A percentile compares a stretch with the other conserved stretches of the same genome.
Conservation (phyloP, 257 asterid species). For the Nicotiana undulata region DNA sequence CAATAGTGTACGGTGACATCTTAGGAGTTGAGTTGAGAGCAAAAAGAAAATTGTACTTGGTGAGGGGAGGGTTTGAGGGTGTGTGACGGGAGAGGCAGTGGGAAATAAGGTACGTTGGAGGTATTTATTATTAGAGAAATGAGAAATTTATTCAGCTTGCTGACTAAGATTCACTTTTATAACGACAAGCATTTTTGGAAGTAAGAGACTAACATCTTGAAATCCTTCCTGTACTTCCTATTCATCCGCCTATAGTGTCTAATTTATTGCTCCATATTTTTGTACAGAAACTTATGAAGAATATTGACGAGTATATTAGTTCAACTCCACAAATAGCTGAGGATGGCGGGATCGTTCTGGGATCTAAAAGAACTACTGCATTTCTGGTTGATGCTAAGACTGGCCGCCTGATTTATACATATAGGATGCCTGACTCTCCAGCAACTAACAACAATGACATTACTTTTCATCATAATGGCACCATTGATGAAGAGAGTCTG, state of each 20-base stretch:
- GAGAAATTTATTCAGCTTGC: too few relatives aligned
- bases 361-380: slow-evolving; percentile 65
- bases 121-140: too few relatives aligned
- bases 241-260: not conserved
- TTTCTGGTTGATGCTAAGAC: slow-evolving; percentile 73
- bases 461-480: slow-evolving; percentile 25
- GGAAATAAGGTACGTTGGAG: too few relatives aligned
- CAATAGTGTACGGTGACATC: too few relatives aligned
- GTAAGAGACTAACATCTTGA: too few relatives aligned
- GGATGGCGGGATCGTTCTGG: slow-evolving; percentile 88
- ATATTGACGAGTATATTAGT: slow-evolving; percentile 72
- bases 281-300: slow-evolving; percentile 67
- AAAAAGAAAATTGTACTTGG: too few relatives aligned
- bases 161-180: too few relatives aligned
- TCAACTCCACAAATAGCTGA: slow-evolving; percentile 95
- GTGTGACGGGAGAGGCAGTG: too few relatives aligned
- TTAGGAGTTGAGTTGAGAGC: too few relatives aligned
- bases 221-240: not conserved
- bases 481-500: slow-evolving; percentile 33
- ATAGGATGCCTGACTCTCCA: slow-evolving; percentile 40
- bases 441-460: slow-evolving; percentile 18
- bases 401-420: slow-evolving; percentile 58
- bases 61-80: too few relatives aligned
- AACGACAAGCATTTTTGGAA: too few relatives aligned
- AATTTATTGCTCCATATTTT: not conserved